Evolutionary conservation across 2,329 filamentous ascomycete species (phyloP), one percentile per base, ranked within the genome.

Genomic region (Fusarium odoratissimum): DNA sequence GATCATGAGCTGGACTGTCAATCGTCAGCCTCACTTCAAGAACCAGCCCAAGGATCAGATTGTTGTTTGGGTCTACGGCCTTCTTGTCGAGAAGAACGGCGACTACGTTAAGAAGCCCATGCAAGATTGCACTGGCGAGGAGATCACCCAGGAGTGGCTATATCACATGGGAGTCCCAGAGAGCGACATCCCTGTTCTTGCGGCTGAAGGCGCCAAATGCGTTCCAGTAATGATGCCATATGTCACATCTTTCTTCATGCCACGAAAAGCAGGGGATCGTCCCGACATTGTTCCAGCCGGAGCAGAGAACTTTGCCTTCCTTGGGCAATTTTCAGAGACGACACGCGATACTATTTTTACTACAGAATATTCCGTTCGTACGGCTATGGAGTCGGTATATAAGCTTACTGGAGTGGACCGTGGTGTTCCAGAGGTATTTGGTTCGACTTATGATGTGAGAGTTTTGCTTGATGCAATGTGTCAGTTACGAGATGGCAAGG

Each of bases 11-110:
- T 61, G 58, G 58, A 61, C 58, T 0, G 58, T 61, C 8, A 56
- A 61, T 16, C 57, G 58, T 4, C 58, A 61, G 21, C 58, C 58
- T 23, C 58, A 61, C 31, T 61, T 61, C 9, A 61, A 61, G 30
- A 60, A 54, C 13, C 57, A 60, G 19, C 57, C 35, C n/a, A 60
- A 41, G 21, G 37, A 54, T 28, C 57, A 55, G n/a, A 55, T 60
- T n/a, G 46, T 55, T 12, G 46, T 41, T 2, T 60, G 57, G 57
- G 57, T 60, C 14, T 60, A 60, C 8, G 57, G 57, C 2, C 45
- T 55, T n/a, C 57, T 60, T 19, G 37, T 60, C 16, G 57, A 54
- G 8, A 33, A 60, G 13, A 37, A 60, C 1, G 57, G 57, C 3
- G 46, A 60, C 28, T 60, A 60, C n/a, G 37, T 60, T 0, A 60